A percentile compares a stretch with the other conserved stretches of the same genome.
Conservation (phyloP, 768 basidiomycete genomes). For the Lentinula detonsa region DNA sequence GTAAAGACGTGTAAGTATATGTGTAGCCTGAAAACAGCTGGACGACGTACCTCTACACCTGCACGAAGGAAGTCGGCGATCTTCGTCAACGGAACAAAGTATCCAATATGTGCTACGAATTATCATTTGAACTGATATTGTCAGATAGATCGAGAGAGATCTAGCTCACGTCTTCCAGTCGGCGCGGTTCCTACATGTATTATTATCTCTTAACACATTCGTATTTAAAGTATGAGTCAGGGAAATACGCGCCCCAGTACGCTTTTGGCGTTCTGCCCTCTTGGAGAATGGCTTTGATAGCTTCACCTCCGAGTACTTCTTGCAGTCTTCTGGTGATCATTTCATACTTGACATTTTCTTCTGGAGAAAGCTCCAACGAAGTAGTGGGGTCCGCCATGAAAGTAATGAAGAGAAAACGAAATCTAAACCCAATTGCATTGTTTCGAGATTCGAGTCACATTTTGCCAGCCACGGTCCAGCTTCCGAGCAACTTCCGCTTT, state of each 20-base stretch:
- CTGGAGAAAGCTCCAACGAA: not conserved
- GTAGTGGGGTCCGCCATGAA: slow-evolving; percentile 18
- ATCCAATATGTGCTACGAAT: slow-evolving; percentile 84
- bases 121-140: slow-evolving; percentile 1
- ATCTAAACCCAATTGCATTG: not conserved
- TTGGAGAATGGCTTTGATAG: slow-evolving; percentile 71
- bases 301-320: slow-evolving; percentile 84
- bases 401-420: not conserved
- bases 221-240: slow-evolving; percentile 6
- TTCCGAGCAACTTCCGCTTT: not conserved
- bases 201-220: slow-evolving; percentile 3
- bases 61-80: slow-evolving; percentile 94
- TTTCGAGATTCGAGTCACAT: not conserved
- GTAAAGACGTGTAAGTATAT: slow-evolving; percentile 4
- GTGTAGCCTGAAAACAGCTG: not conserved
- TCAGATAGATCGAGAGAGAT: not conserved
- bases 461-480: not conserved
- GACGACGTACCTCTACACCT: slow-evolving; percentile 66
- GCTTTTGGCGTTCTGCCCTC: slow-evolving; percentile 74
- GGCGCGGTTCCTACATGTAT: slow-evolving; percentile 72
- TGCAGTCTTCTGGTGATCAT: slow-evolving; percentile 82
- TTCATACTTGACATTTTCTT: slow-evolving; percentile 50
- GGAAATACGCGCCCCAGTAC: slow-evolving; percentile 78
- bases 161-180: slow-evolving; percentile 82
- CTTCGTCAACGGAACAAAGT: slow-evolving; percentile 93